Evolutionary conservation across 2,329 filamentous ascomycete species (phyloP).

Genomic region (Dactylellina haptotyla): DNA sequence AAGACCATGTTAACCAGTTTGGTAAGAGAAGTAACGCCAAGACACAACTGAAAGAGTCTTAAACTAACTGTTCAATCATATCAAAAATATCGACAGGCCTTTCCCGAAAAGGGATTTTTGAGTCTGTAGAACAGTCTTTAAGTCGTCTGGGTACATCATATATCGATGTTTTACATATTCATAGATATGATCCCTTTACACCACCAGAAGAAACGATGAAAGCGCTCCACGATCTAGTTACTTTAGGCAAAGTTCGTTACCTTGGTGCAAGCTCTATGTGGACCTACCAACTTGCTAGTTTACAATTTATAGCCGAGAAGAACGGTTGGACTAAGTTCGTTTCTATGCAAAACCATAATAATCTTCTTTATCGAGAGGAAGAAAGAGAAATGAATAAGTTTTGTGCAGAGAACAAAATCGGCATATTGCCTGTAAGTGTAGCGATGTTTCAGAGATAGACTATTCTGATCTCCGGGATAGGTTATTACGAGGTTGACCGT

Average conservation of each 20-base stretch:
- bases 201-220: constrained; percentile 71
- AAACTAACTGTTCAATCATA: too few species aligned
- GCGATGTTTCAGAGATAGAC: background rate
- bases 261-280: constrained; percentile 68
- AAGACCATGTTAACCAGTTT: constrained; percentile 15
- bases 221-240: constrained; percentile 69
- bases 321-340: constrained; percentile 72
- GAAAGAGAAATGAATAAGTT: constrained; percentile 68
- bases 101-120: constrained; percentile 74
- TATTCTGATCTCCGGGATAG: too few species aligned
- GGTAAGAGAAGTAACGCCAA: background rate
- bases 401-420: constrained; percentile 63
- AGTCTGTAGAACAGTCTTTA: constrained; percentile 71
- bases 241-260: constrained; percentile 68
- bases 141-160: constrained; percentile 67
- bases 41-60: background rate
- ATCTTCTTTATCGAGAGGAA: constrained; percentile 71
- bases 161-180: constrained; percentile 72
- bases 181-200: constrained; percentile 68
- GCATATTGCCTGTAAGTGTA: constrained; percentile 60
- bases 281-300: constrained; percentile 66
- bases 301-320: constrained; percentile 68
- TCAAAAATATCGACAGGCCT: too few species aligned
- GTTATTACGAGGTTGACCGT: background rate
- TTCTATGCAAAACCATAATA: constrained; percentile 70